Conservation (phyloP, 768 basidiomycete species). For the Omphalotus guepiniiformis region DNA sequence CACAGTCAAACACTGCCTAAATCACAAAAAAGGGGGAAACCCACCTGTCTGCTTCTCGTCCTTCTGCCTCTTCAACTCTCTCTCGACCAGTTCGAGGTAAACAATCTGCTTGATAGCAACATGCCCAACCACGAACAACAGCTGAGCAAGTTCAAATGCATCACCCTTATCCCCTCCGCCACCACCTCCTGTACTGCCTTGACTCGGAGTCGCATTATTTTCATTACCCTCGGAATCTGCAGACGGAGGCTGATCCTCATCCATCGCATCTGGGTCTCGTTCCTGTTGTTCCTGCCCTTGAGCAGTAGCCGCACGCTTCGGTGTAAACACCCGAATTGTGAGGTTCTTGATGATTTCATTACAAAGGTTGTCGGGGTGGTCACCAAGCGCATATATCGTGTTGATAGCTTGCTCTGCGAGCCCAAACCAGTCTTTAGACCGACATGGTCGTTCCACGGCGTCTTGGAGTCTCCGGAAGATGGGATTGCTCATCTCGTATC, state of each 20-base stretch:
- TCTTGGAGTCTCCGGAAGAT: conserved; percentile 83
- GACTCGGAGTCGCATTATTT: conserved; percentile 23
- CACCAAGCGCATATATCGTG: conserved; percentile 90
- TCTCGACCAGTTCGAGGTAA: conserved; percentile 90
- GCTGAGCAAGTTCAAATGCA: conserved; percentile 84
- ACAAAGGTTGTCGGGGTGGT: conserved; percentile 87
- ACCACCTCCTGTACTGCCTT: no score
- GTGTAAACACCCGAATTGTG: conserved; percentile 65
- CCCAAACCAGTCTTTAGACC: conserved; percentile 92
- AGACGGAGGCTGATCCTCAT: conserved; percentile 48
- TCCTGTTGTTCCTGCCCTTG: no score
- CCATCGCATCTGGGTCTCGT: conserved; percentile 49
- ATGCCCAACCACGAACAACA: conserved; percentile 95
- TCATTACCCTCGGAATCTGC: conserved; percentile 24
- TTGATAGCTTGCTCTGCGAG: conserved; percentile 97
- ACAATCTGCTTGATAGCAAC: conserved; percentile 98
- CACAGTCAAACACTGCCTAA: not conserved
- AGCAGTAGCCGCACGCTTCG: conserved; percentile 23
- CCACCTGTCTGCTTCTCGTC: conserved; percentile 79
- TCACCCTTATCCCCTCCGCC: conserved; percentile 67
- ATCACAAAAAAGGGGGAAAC: conserved; percentile 18
- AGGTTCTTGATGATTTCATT: conserved; percentile 77
- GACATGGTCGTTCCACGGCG: conserved; percentile 74
- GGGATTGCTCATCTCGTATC: conserved; percentile 81
- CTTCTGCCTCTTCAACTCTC: conserved; percentile 96